Conservation (phyloP, 306 rosid genomes). For the Medicago lupulina region DNA sequence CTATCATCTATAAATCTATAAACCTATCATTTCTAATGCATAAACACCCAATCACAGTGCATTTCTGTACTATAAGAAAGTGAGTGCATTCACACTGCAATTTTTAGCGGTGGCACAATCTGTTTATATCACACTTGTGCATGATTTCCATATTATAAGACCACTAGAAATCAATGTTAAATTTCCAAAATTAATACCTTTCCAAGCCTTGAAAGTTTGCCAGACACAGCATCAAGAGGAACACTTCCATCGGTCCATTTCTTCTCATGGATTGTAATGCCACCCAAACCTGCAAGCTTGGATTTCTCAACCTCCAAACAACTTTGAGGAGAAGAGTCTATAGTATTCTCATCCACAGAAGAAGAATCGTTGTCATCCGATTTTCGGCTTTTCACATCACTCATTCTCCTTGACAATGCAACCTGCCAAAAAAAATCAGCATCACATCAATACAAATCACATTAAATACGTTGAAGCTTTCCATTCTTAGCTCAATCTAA, state of each 20-base stretch:
- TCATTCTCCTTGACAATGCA: constrained; percentile 89
- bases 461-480: background rate
- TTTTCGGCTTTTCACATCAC: constrained; percentile 69
- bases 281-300: constrained; percentile 59
- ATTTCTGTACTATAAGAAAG: too few relatives aligned
- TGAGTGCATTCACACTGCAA: too few relatives aligned
- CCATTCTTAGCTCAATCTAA: background rate
- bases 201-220: constrained; percentile 73
- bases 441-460: background rate
- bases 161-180: background rate
- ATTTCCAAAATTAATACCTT: constrained; percentile 55
- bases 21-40: background rate
- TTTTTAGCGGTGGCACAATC: background rate
- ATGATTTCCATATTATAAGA: background rate
- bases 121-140: background rate
- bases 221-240: constrained; percentile 66
- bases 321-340: constrained; percentile 46
- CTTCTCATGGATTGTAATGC: constrained; percentile 79
- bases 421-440: constrained; percentile 49
- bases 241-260: constrained; percentile 95
- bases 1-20: background rate
- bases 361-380: constrained; percentile 53
- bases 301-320: constrained; percentile 42
- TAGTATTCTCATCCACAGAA: constrained; percentile 50
- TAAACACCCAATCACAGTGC: background rate